These are phyloP conservation scores for Ascochyta fabae DNA, from an alignment of 2,329 filamentous ascomycete genomes.

Conservation along the genomic window DNA sequence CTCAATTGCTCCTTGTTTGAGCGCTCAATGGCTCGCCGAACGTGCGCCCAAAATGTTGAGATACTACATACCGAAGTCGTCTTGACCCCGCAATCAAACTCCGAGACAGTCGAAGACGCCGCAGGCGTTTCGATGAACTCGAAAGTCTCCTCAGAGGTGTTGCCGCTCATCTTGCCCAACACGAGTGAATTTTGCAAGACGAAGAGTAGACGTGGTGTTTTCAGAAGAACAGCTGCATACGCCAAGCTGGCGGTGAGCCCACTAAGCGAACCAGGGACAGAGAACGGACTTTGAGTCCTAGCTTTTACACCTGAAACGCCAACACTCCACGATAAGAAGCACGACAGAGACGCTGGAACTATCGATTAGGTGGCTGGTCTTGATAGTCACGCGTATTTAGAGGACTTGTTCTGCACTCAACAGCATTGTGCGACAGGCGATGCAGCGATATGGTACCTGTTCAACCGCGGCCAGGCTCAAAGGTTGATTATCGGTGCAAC, in stretches of 20 bases:
- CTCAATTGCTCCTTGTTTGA: slow-evolving; percentile 22
- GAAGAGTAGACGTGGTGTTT: slow-evolving; percentile 32
- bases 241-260: slow-evolving; percentile 41
- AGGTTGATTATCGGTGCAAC: slow-evolving; percentile 9
- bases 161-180: slow-evolving; percentile 45
- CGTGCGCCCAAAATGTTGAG: slow-evolving; percentile 18
- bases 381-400: no score
- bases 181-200: slow-evolving; percentile 41
- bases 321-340: slow-evolving; percentile 14
- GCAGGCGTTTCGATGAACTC: slow-evolving; percentile 71
- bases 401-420: no score
- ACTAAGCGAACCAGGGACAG: slow-evolving; percentile 30
- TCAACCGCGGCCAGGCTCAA: background rate
- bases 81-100: slow-evolving; percentile 65
- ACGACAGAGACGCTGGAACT: background rate
- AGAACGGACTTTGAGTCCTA: slow-evolving; percentile 21
- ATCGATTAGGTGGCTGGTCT: background rate
- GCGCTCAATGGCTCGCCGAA: slow-evolving; percentile 43
- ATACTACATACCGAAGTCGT: slow-evolving; percentile 62
- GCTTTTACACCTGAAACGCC: slow-evolving; percentile 28
- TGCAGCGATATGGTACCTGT: no score
- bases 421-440: no score
- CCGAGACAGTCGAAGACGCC: slow-evolving; percentile 59
- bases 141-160: slow-evolving; percentile 61
- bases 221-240: slow-evolving; percentile 25